These are phyloP conservation scores for Pythium biforme DNA, from an alignment of 352 stramenopile species.

Conservation along the genomic window DNA sequence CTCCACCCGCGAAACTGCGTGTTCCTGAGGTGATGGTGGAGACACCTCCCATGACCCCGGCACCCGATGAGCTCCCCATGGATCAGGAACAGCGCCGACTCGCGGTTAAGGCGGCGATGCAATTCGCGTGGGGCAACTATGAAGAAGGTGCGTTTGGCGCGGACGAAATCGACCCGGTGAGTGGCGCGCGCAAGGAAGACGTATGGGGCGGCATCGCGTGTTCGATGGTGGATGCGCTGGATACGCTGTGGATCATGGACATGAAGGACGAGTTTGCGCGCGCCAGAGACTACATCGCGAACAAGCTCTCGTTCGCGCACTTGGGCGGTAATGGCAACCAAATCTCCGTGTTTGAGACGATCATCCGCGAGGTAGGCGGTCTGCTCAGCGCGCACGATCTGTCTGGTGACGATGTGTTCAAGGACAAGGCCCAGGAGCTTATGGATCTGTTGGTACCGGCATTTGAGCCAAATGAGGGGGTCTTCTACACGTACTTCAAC, in stretches of 20 bases:
- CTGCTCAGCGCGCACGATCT: constrained; percentile 96
- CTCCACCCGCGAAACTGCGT: too few species aligned
- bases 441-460: constrained; percentile 87
- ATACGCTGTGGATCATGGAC: constrained; percentile 98
- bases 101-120: constrained; percentile 63
- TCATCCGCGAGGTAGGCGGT: constrained; percentile 97
- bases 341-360: constrained; percentile 98
- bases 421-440: constrained; percentile 92
- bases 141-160: constrained; percentile 92
- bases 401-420: constrained; percentile 83
- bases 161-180: constrained; percentile 93
- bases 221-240: constrained; percentile 93
- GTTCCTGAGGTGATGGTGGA: not conserved
- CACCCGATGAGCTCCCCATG: not conserved
- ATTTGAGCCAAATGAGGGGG: constrained; percentile 87
- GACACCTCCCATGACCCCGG: not conserved
- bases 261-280: constrained; percentile 90
- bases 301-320: constrained; percentile 80
- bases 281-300: constrained; percentile 85
- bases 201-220: constrained; percentile 90
- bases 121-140: constrained; percentile 89
- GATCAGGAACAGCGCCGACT: constrained; percentile 41
- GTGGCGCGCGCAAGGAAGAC: constrained; percentile 57
- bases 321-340: constrained; percentile 44
- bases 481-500: constrained; percentile 91